Conservation (phyloP, 2,329 filamentous ascomycete genomes). For the Curvularia eragrostidis region DNA sequence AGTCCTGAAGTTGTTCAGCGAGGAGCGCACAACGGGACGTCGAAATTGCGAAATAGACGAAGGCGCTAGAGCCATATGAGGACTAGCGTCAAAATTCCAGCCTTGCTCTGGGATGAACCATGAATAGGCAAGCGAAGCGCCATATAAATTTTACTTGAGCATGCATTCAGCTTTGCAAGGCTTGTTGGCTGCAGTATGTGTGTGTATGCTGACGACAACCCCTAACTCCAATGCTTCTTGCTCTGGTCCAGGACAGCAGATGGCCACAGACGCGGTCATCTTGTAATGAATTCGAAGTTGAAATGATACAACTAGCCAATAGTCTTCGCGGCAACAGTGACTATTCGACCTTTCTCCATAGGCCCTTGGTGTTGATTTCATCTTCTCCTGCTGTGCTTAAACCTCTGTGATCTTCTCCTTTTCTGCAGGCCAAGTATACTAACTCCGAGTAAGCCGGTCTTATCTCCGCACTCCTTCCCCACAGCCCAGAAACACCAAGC, state of each 20-base stretch:
- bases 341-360: background rate
- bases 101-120: background rate
- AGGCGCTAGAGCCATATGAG: background rate
- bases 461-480: conserved; percentile 6
- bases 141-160: background rate
- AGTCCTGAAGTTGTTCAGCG: conserved; percentile 33
- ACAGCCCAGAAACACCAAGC: background rate
- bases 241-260: background rate
- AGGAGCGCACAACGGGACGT: conserved; percentile 15
- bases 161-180: background rate
- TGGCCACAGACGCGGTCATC: background rate
- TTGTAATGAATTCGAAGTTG: background rate
- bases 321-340: background rate
- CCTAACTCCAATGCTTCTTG: background rate
- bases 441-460: conserved; percentile 8
- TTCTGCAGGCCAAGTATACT: background rate
- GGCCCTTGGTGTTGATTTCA: background rate
- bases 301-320: background rate
- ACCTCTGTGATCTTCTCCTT: background rate
- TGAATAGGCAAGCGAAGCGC: background rate
- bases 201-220: background rate
- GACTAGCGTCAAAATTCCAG: conserved; percentile 5
- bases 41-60: conserved; percentile 22
- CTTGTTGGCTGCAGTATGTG: background rate
- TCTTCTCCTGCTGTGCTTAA: background rate